Evolutionary conservation across 441 rosid genomes (phyloP).

Genomic region (Macaranga tanarius): DNA sequence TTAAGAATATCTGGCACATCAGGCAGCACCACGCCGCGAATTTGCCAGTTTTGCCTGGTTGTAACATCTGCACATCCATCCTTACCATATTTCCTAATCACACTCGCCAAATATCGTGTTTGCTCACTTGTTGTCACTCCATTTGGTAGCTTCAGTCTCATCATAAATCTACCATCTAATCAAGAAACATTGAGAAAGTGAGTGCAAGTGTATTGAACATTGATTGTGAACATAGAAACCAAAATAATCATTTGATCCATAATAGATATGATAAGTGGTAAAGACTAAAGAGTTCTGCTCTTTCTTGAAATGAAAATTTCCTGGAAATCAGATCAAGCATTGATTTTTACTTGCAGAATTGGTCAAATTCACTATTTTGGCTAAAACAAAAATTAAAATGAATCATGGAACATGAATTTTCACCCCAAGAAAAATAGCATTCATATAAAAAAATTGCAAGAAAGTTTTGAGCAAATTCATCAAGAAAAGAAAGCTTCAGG

Average conservation of each 20-base stretch:
- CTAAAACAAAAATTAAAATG: neutral
- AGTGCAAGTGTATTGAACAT: neutral
- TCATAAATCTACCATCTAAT: slow-evolving; percentile 94
- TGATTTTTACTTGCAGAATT: neutral
- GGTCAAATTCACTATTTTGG: neutral
- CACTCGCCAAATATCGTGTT: slow-evolving; percentile 83
- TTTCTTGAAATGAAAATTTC: neutral
- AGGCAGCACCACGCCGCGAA: slow-evolving; percentile 77
- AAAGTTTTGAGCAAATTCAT: neutral
- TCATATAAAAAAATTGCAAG: too few species aligned
- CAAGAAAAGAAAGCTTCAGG: neutral
- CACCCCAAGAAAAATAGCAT: neutral
- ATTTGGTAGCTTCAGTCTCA: slow-evolving; percentile 93
- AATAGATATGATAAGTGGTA: neutral
- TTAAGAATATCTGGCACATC: slow-evolving; percentile 84
- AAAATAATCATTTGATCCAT: neutral
- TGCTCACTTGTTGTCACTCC: slow-evolving; percentile 95
- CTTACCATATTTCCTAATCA: slow-evolving; percentile 74
- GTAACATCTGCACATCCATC: slow-evolving; percentile 97
- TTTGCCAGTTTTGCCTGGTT: slow-evolving; percentile 96
- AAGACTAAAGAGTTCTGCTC: too few species aligned
- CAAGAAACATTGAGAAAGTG: slow-evolving; percentile 9
- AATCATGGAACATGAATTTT: neutral
- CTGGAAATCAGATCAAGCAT: slow-evolving; percentile 13
- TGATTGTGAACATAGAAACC: neutral